Evolutionary conservation across 2,329 filamentous ascomycete genomes (phyloP).

Genomic region (Penicillium fuscoglaucum): DNA sequence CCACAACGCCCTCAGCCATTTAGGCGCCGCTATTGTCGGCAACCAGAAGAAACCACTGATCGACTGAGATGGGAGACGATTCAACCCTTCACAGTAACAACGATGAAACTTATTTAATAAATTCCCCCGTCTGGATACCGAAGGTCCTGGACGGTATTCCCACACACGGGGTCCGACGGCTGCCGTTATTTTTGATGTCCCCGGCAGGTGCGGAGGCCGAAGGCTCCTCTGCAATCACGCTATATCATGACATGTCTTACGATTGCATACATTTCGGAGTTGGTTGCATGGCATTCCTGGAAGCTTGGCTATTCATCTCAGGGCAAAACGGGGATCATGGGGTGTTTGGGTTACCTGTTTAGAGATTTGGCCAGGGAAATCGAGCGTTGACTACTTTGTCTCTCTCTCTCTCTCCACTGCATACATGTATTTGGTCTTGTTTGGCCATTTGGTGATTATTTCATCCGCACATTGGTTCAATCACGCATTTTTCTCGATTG

Average conservation of each 20-base stretch:
- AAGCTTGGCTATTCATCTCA: slow-evolving; percentile 25
- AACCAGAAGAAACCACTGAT: slow-evolving; percentile 64
- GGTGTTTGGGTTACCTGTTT: slow-evolving; percentile 19
- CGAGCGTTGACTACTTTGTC: not conserved
- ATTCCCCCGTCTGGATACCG: slow-evolving; percentile 5
- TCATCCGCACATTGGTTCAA: not conserved
- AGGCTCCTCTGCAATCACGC: slow-evolving; percentile 1
- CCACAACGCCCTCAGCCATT: slow-evolving; percentile 58
- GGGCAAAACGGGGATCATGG: slow-evolving; percentile 12
- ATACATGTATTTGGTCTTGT: slow-evolving; percentile 4
- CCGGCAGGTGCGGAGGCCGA: slow-evolving; percentile 5
- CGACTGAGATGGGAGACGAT: slow-evolving; percentile 52
- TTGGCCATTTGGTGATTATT: not conserved
- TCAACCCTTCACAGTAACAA: slow-evolving; percentile 19
- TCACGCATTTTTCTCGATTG: not conserved
- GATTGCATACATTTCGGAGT: slow-evolving; percentile 41
- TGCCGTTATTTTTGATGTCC: not conserved
- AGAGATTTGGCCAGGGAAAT: not conserved
- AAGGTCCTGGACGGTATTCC: slow-evolving; percentile 3
- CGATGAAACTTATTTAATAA: slow-evolving; percentile 22
- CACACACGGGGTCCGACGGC: slow-evolving; percentile 5
- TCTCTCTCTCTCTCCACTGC: not conserved
- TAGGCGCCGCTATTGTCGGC: slow-evolving; percentile 65
- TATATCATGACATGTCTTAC: slow-evolving; percentile 32
- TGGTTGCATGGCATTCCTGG: slow-evolving; percentile 32